These are phyloP conservation scores for Harrya chromipes DNA, from an alignment of 768 basidiomycete genomes.

Conservation along the genomic window DNA sequence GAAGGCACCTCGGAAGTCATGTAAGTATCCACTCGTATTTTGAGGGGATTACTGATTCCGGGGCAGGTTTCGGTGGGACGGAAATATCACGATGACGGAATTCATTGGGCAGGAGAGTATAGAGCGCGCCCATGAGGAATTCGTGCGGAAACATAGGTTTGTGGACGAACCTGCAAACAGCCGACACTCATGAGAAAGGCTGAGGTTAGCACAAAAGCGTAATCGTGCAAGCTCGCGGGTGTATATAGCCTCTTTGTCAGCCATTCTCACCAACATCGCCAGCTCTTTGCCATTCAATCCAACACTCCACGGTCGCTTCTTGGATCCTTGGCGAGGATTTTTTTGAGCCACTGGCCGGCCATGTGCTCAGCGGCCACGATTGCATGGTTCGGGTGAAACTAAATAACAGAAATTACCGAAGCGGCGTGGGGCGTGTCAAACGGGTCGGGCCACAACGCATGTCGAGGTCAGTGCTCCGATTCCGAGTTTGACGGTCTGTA, in stretches of 20 bases:
- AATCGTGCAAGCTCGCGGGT: slow-evolving; percentile 5
- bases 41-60: slow-evolving; percentile 19
- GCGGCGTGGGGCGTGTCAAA: too few species aligned
- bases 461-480: not conserved
- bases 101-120: slow-evolving; percentile 5
- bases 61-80: slow-evolving; percentile 2
- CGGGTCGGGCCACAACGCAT: not conserved
- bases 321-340: not conserved
- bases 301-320: not conserved
- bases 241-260: slow-evolving; percentile 3
- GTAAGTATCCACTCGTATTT: slow-evolving; percentile 4
- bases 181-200: slow-evolving; percentile 2
- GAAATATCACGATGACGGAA: slow-evolving; percentile 19
- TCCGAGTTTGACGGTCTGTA: not conserved
- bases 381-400: slow-evolving; percentile 3
- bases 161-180: slow-evolving; percentile 8
- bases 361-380: not conserved
- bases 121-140: slow-evolving; percentile 18
- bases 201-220: slow-evolving; percentile 3
- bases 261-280: not conserved
- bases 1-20: slow-evolving; percentile 13
- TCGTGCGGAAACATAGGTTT: slow-evolving; percentile 15
- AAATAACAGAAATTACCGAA: too few species aligned
- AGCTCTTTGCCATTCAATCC: too few species aligned
- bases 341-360: not conserved